These are phyloP conservation scores for Metschnikowia lochheadii DNA, from an alignment of 805 yeast genomes.

Conservation along the genomic window DNA sequence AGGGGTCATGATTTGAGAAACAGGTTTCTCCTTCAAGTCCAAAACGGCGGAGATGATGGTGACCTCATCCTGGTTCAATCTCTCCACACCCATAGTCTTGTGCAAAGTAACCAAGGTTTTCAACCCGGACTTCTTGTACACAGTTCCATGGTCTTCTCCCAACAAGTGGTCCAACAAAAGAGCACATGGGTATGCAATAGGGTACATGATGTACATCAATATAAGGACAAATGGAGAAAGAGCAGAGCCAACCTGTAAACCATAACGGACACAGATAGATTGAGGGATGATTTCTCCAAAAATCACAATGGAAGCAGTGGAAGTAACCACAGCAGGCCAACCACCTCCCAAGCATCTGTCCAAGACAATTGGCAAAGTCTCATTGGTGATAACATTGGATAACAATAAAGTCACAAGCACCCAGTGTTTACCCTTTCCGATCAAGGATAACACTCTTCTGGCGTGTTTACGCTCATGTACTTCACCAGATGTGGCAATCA, in stretches of 20 bases:
- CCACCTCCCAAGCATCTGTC: slow-evolving; percentile 96
- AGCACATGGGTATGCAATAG: slow-evolving; percentile 89
- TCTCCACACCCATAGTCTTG: slow-evolving; percentile 90
- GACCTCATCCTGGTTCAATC: slow-evolving; percentile 91
- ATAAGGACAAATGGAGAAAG: slow-evolving; percentile 83
- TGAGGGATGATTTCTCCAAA: slow-evolving; percentile 98
- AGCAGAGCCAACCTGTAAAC: slow-evolving; percentile 84
- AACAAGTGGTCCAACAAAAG: slow-evolving; percentile 70
- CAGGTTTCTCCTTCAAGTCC: slow-evolving; percentile 89
- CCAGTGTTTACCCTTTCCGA: slow-evolving; percentile 92
- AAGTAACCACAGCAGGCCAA: slow-evolving; percentile 89
- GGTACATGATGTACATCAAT: slow-evolving; percentile 87
- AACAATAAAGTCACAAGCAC: slow-evolving; percentile 82
- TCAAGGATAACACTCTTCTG: slow-evolving; percentile 61
- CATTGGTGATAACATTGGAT: slow-evolving; percentile 89
- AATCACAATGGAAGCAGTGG: slow-evolving; percentile 89
- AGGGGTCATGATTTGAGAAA: slow-evolving; percentile 89
- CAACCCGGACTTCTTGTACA: slow-evolving; percentile 87
- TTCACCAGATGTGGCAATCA: slow-evolving; percentile 85
- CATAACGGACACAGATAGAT: slow-evolving; percentile 87
- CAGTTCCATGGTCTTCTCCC: slow-evolving; percentile 96
- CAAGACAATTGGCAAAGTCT: slow-evolving; percentile 87
- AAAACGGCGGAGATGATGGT: slow-evolving; percentile 91
- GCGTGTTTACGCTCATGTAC: slow-evolving; percentile 64
- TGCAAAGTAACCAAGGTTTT: slow-evolving; percentile 92